A percentile compares a stretch with the other conserved stretches of the same genome.
Evolutionary conservation across 352 stramenopile species (phyloP).

Genomic region (Pythium angustatum): DNA sequence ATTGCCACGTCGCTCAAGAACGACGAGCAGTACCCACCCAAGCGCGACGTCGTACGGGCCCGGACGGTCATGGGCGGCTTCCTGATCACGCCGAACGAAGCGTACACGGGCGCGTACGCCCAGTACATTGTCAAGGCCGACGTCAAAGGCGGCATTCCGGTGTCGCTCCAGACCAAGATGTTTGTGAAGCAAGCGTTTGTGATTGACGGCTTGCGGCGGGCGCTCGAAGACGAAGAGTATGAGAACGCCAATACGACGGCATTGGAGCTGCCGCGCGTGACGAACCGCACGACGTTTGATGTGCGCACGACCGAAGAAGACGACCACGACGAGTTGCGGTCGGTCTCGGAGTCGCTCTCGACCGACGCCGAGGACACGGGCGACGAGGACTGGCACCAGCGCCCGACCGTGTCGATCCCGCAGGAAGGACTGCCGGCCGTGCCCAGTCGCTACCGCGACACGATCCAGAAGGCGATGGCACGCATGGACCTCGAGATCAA

Average conservation of each 20-base stretch:
- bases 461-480: slow-evolving; percentile 57
- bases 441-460: slow-evolving; percentile 50
- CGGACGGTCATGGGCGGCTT: slow-evolving; percentile 62
- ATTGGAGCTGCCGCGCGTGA: slow-evolving; percentile 35
- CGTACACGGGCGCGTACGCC: slow-evolving; percentile 53
- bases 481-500: slow-evolving; percentile 63
- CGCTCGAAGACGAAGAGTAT: slow-evolving; percentile 50
- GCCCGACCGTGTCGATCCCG: slow-evolving; percentile 26
- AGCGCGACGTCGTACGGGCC: slow-evolving; percentile 53
- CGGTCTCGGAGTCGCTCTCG: slow-evolving; percentile 20
- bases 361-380: slow-evolving; percentile 37
- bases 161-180: slow-evolving; percentile 61
- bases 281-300: slow-evolving; percentile 52
- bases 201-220: slow-evolving; percentile 55
- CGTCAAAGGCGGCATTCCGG: slow-evolving; percentile 56
- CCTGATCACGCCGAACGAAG: slow-evolving; percentile 56
- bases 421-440: slow-evolving; percentile 48
- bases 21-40: slow-evolving; percentile 34
- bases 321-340: slow-evolving; percentile 22
- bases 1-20: slow-evolving; percentile 47
- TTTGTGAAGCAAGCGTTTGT: slow-evolving; percentile 75
- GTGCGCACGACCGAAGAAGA: slow-evolving; percentile 44
- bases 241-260: slow-evolving; percentile 12
- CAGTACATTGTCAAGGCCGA: slow-evolving; percentile 75
- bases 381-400: slow-evolving; percentile 38